A percentile compares a stretch with the other conserved stretches of the same genome.
Conservation (phyloP, 768 basidiomycete species). For the Russula ochroleuca region DNA sequence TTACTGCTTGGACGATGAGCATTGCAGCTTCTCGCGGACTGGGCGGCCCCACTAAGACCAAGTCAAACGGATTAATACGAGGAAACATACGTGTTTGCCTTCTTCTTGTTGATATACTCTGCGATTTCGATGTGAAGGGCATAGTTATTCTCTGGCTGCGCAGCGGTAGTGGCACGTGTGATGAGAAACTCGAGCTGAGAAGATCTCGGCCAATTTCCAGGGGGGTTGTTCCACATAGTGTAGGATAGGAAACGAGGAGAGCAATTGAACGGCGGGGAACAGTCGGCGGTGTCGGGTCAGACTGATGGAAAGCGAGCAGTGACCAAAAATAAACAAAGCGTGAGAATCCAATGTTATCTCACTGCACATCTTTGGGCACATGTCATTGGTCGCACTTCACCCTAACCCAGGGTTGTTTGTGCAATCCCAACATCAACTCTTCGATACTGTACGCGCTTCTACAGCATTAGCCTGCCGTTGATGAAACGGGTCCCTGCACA, state of each 20-base stretch:
- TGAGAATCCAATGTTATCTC: neutral
- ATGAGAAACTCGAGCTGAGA: conserved; percentile 69
- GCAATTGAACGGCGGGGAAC: neutral
- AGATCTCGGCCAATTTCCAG: conserved; percentile 43
- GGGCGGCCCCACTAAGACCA: conserved; percentile 4
- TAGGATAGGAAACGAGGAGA: neutral
- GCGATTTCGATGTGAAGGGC: conserved; percentile 90
- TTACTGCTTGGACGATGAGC: conserved; percentile 75
- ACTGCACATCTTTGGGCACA: too few relatives aligned
- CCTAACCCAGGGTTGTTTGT: too few relatives aligned
- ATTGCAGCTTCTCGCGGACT: conserved; percentile 92
- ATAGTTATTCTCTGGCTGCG: conserved; percentile 85
- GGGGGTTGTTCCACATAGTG: conserved; percentile 26
- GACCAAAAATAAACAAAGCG: neutral
- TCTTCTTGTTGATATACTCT: conserved; percentile 89
- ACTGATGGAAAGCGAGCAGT: neutral
- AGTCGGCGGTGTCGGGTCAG: neutral
- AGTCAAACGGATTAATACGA: neutral
- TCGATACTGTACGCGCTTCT: too few relatives aligned
- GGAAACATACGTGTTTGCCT: conserved; percentile 82
- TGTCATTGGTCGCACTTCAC: too few relatives aligned
- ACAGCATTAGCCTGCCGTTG: too few relatives aligned
- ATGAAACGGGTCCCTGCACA: too few relatives aligned
- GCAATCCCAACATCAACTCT: too few relatives aligned
- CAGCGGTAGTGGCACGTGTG: conserved; percentile 82